Evolutionary conservation across 169 alveolate genomes (phyloP).

Genomic region (Cryptosporidium felis): DNA sequence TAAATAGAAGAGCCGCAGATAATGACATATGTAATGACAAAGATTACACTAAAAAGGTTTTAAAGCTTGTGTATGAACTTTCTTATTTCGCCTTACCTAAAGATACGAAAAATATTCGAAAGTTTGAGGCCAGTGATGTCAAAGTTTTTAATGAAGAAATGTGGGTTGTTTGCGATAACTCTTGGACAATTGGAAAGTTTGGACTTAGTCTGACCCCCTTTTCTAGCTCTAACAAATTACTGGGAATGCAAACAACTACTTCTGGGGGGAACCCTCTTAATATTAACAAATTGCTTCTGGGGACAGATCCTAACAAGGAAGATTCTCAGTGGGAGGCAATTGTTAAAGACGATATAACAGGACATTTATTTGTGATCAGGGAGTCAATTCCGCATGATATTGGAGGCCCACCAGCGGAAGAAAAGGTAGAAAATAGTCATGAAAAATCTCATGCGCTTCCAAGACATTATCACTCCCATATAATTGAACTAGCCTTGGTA

Average conservation of each 20-base stretch:
- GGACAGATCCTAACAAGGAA: slow-evolving; percentile 53
- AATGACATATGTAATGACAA: slow-evolving; percentile 45
- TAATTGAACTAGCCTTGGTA: slow-evolving; percentile 50
- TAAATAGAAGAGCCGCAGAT: slow-evolving; percentile 52
- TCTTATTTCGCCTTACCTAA: slow-evolving; percentile 65
- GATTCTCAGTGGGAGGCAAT: slow-evolving; percentile 67
- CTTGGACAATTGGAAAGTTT: slow-evolving; percentile 65
- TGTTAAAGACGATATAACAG: slow-evolving; percentile 27
- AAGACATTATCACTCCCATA: slow-evolving; percentile 64
- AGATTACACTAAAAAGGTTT: slow-evolving; percentile 50
- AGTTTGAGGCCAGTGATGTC: slow-evolving; percentile 70
- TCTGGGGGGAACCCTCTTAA: slow-evolving; percentile 53
- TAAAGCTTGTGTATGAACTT: slow-evolving; percentile 50
- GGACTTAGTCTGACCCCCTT: slow-evolving; percentile 62
- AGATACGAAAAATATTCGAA: slow-evolving; percentile 17
- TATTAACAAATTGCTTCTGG: not conserved
- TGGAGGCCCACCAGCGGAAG: not conserved
- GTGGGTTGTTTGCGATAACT: slow-evolving; percentile 69
- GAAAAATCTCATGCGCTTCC: not conserved
- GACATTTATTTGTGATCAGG: slow-evolving; percentile 47
- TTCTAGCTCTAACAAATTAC: slow-evolving; percentile 15
- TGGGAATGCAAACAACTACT: slow-evolving; percentile 49
- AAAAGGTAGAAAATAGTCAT: not conserved
- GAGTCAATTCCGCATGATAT: slow-evolving; percentile 58
- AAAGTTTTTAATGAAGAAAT: slow-evolving; percentile 52